These are phyloP conservation scores for Hypoxylon sp. DNA, from an alignment of 2,329 filamentous ascomycete genomes.

Conservation along the genomic window DNA sequence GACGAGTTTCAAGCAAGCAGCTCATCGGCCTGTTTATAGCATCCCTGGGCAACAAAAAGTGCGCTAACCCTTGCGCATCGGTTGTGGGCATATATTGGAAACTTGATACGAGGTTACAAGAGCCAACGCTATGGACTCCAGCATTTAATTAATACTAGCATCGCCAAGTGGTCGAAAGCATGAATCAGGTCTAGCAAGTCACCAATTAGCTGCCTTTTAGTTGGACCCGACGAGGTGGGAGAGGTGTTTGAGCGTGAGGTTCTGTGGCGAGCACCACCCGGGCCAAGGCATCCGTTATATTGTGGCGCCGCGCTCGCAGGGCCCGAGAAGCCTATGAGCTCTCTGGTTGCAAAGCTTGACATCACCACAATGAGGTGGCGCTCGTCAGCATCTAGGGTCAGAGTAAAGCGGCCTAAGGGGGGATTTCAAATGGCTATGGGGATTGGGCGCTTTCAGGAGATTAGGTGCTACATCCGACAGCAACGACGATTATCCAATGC, in stretches of 20 bases:
- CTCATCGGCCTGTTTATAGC: slow-evolving; percentile 13
- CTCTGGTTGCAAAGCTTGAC: slow-evolving; percentile 26
- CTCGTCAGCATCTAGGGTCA: slow-evolving; percentile 21
- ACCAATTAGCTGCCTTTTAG: slow-evolving; percentile 31
- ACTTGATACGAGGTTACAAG: slow-evolving; percentile 40
- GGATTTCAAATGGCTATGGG: slow-evolving; percentile 8
- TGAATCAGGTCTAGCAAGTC: slow-evolving; percentile 21
- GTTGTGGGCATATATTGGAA: slow-evolving; percentile 41
- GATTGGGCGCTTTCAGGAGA: slow-evolving; percentile 10
- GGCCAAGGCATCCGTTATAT: slow-evolving; percentile 31
- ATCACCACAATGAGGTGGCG: slow-evolving; percentile 35
- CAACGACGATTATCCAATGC: slow-evolving; percentile 15
- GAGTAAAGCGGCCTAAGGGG: slow-evolving; percentile 12
- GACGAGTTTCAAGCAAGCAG: slow-evolving; percentile 22
- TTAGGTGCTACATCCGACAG: slow-evolving; percentile 35
- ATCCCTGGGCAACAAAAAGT: slow-evolving; percentile 16
- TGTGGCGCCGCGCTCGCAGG: slow-evolving; percentile 36
- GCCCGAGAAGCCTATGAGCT: slow-evolving; percentile 20
- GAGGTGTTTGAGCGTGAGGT: slow-evolving; percentile 27
- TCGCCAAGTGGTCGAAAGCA: slow-evolving; percentile 31
- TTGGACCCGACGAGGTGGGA: slow-evolving; percentile 37
- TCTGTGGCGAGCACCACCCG: slow-evolving; percentile 23
- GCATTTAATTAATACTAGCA: slow-evolving; percentile 29
- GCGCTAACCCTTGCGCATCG: slow-evolving; percentile 25
- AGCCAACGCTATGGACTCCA: slow-evolving; percentile 19